Conservation (phyloP, 2,329 filamentous ascomycete species). For the Cladorrhinum sp. region DNA sequence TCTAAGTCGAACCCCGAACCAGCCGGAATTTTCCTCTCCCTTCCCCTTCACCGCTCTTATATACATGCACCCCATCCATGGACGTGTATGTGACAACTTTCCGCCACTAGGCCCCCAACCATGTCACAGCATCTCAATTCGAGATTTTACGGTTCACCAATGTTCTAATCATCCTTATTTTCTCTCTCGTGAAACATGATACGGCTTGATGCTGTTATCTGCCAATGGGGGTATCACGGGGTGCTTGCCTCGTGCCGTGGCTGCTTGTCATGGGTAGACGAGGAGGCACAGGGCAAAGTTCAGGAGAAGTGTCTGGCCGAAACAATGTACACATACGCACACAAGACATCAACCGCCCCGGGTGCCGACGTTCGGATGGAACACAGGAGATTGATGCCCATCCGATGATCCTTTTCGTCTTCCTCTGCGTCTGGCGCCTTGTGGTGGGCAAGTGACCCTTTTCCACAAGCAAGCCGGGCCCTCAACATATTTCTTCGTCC, state of each 20-base stretch:
- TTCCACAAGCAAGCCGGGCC: too few relatives aligned
- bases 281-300: not conserved
- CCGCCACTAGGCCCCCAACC: not conserved
- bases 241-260: slow-evolving; percentile 2
- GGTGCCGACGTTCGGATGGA: not conserved
- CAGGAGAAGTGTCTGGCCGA: not conserved
- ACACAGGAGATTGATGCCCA: not conserved
- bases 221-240: slow-evolving; percentile 1
- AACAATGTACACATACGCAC: not conserved
- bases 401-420: not conserved
- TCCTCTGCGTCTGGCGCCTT: not conserved
- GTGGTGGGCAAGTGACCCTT: too few relatives aligned
- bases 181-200: slow-evolving; percentile 6
- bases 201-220: slow-evolving; percentile 3
- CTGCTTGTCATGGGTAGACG: not conserved
- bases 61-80: too few relatives aligned
- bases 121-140: not conserved
- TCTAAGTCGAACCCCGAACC: not conserved
- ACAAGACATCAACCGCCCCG: not conserved
- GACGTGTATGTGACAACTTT: not conserved
- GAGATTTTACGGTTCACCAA: not conserved
- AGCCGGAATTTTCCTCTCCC: not conserved
- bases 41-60: not conserved
- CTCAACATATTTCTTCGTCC: not conserved
- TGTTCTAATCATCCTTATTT: not conserved